phyloP scores from a whole-genome alignment of 257 asterid species.

The Fraxinus cuspidata region DNA sequence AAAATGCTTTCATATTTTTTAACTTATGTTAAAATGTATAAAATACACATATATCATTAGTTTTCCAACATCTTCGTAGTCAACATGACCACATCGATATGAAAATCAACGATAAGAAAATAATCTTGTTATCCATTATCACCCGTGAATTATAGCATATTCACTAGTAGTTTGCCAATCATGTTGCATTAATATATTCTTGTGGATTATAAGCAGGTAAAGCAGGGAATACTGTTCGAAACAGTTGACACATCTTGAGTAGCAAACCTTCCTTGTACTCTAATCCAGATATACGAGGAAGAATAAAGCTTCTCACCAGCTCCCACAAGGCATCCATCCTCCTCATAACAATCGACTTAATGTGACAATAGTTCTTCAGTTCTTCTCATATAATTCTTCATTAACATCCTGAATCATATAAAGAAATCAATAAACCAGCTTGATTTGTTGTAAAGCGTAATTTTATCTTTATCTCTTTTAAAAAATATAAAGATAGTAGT shows the following conservation, averaged over 20 bases:
- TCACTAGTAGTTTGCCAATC: conserved; percentile 34
- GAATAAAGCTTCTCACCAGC: conserved; percentile 54
- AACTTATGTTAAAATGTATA: too few relatives aligned
- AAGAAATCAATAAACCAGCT: not conserved
- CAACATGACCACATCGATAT: too few relatives aligned
- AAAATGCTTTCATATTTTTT: too few relatives aligned
- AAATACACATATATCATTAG: too few relatives aligned
- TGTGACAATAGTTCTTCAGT: conserved; percentile 45
- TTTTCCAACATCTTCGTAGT: too few relatives aligned
- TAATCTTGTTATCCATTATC: too few relatives aligned
- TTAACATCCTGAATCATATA: conserved; percentile 31
- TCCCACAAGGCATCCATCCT: conserved; percentile 61
- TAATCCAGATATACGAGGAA: conserved; percentile 42
- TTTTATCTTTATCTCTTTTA: not conserved
- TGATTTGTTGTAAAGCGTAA: not conserved
- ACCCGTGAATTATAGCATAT: too few relatives aligned
- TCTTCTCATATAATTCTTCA: conserved; percentile 42
- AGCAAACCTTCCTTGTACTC: conserved; percentile 54
- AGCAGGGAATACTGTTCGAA: conserved; percentile 46
- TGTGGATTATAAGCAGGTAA: conserved; percentile 49
- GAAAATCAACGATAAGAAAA: too few relatives aligned
- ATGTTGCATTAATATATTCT: conserved; percentile 61
- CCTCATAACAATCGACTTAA: conserved; percentile 22
- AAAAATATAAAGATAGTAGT: not conserved
- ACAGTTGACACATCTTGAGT: conserved; percentile 32